phyloP scores from a whole-genome alignment of 495 filamentous ascomycete genomes.

The Penicillium malachiteum region DNA sequence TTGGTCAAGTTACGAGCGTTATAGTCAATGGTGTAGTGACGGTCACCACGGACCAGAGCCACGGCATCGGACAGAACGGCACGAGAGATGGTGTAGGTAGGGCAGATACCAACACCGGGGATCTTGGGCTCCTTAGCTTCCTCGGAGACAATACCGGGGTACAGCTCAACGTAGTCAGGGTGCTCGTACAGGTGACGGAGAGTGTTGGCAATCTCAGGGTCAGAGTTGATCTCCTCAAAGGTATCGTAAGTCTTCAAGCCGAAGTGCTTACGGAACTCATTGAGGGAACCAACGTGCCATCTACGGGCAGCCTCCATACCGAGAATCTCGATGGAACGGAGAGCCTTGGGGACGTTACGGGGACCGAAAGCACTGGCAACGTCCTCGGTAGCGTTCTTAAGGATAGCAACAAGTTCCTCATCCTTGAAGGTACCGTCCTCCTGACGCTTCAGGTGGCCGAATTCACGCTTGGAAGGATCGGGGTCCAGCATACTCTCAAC shows the following conservation, averaged over 20 bases:
- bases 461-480: constrained; percentile 57
- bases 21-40: constrained; percentile 61
- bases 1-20: constrained; percentile 77
- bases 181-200: constrained; percentile 58
- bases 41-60: constrained; percentile 52
- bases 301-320: constrained; percentile 60
- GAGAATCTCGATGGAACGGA: constrained; percentile 58
- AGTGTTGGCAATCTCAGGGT: constrained; percentile 51
- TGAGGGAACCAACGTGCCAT: constrained; percentile 61
- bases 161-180: constrained; percentile 64
- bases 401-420: constrained; percentile 60
- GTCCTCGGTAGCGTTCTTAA: constrained; percentile 60
- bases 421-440: constrained; percentile 60
- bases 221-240: constrained; percentile 64
- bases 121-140: constrained; percentile 52
- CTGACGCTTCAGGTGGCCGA: constrained; percentile 54
- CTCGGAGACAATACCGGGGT: constrained; percentile 59
- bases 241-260: constrained; percentile 54
- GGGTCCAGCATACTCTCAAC: constrained; percentile 49
- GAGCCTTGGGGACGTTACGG: constrained; percentile 57
- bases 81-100: constrained; percentile 58
- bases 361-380: constrained; percentile 58
- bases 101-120: constrained; percentile 55
- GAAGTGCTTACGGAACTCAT: constrained; percentile 65
- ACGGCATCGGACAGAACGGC: constrained; percentile 56